Evolutionary conservation across 2,329 filamentous ascomycete genomes (phyloP).

Genomic region (Mariannaea elegans): DNA sequence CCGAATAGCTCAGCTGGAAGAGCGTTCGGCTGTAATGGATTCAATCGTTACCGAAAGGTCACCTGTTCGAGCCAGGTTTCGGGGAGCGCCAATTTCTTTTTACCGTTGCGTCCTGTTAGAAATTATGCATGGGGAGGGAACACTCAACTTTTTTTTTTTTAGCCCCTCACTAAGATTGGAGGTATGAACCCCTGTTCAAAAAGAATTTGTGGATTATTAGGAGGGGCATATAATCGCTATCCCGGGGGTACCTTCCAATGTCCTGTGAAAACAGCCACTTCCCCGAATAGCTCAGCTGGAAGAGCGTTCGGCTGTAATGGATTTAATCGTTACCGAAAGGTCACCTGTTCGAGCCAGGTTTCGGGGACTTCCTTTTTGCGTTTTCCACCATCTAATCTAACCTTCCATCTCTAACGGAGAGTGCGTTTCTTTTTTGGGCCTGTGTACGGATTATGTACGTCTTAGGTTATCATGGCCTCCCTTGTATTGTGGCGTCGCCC

Average conservation of each 20-base stretch:
- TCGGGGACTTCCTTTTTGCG: constrained; percentile 34
- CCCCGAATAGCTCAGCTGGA: constrained; percentile 42
- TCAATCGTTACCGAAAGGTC: constrained; percentile 30
- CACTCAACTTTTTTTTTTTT: background rate
- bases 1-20: constrained; percentile 35
- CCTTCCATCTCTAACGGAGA: too few relatives aligned
- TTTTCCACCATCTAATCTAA: background rate
- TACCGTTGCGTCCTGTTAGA: background rate
- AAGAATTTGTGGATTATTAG: too few relatives aligned
- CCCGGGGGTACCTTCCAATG: background rate
- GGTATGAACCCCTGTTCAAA: too few relatives aligned
- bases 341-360: constrained; percentile 40
- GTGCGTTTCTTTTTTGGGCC: too few relatives aligned
- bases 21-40: constrained; percentile 30
- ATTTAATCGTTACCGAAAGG: constrained; percentile 32
- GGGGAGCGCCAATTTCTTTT: constrained; percentile 25
- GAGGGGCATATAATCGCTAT: too few relatives aligned
- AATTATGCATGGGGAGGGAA: background rate
- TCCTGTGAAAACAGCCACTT: constrained; percentile 22
- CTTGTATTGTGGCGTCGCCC: too few relatives aligned
- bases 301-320: constrained; percentile 40
- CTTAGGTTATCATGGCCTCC: too few relatives aligned
- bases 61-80: constrained; percentile 36
- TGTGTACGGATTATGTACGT: too few relatives aligned
- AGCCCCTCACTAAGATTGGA: background rate